phyloP scores from a whole-genome alignment of 2,329 filamentous ascomycete species.

The Microdochium trichocladiopsis region DNA sequence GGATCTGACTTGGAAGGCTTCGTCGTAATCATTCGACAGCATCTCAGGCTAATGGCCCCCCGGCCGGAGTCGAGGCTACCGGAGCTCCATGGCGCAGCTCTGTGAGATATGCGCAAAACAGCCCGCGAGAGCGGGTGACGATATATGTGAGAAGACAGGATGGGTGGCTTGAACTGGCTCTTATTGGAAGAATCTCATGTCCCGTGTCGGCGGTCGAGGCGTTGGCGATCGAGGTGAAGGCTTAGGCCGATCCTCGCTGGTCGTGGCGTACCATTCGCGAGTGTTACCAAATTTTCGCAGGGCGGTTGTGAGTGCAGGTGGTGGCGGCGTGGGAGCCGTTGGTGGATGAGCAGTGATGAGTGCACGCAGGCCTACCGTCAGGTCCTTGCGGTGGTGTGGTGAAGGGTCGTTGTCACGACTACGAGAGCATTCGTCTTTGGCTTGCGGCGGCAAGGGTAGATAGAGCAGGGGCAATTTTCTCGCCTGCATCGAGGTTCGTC shows the following conservation, averaged over 20 bases:
- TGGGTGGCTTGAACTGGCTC: slow-evolving; percentile 10
- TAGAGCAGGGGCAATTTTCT: neutral
- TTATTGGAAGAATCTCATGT: slow-evolving; percentile 13
- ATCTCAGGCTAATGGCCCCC: slow-evolving; percentile 29
- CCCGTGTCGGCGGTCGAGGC: neutral
- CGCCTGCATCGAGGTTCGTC: neutral
- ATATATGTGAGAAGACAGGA: slow-evolving; percentile 21
- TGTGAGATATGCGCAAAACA: slow-evolving; percentile 32
- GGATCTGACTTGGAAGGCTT: neutral
- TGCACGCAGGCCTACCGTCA: too few relatives aligned
- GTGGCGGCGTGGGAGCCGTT: too few relatives aligned
- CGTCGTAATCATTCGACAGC: neutral
- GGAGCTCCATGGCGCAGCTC: slow-evolving; percentile 28
- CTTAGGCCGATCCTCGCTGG: neutral
- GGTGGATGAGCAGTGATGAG: too few relatives aligned
- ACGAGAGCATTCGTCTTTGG: too few relatives aligned
- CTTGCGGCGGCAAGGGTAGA: too few relatives aligned
- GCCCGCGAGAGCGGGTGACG: slow-evolving; percentile 31
- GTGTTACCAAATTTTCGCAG: neutral
- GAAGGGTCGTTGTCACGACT: too few relatives aligned
- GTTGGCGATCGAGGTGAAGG: neutral
- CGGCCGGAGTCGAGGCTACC: slow-evolving; percentile 29
- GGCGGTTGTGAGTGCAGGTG: too few relatives aligned
- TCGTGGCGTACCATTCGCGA: neutral
- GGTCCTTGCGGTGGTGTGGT: too few relatives aligned